Percentiles rank a stretch among this genome's conserved stretches.
phyloP scores from a whole-genome alignment of 2,329 filamentous ascomycete genomes.

The Raffaelea deltoideospora region DNA sequence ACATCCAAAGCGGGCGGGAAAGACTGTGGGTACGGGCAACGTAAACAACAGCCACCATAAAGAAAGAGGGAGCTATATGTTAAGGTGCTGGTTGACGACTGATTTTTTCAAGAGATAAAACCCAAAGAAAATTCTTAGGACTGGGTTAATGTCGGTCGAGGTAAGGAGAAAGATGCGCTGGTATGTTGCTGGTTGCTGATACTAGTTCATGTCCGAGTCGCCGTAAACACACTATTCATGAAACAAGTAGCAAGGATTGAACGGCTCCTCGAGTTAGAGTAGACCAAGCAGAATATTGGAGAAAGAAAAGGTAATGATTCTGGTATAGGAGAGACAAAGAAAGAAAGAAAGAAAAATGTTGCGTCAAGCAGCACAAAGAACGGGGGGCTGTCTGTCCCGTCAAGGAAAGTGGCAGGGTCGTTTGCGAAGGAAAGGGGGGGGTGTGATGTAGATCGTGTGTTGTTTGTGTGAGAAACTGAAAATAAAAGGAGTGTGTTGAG shows the following conservation, averaged over 20 bases:
- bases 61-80: too few relatives aligned
- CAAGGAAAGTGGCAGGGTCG: too few relatives aligned
- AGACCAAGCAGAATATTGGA: constrained; percentile 1
- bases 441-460: not conserved
- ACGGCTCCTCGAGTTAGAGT: constrained; percentile 16
- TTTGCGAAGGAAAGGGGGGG: constrained; percentile 19
- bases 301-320: constrained; percentile 6
- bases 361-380: not conserved
- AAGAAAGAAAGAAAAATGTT: constrained; percentile 1
- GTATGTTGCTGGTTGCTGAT: not conserved
- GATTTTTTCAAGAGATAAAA: too few relatives aligned
- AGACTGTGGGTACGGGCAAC: too few relatives aligned
- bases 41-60: too few relatives aligned
- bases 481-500: constrained; percentile 27
- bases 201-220: not conserved
- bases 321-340: constrained; percentile 1
- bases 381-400: not conserved
- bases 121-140: too few relatives aligned
- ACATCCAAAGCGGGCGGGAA: too few relatives aligned
- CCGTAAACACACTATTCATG: constrained; percentile 8
- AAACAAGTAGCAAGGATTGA: constrained; percentile 19
- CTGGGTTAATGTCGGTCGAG: too few relatives aligned
- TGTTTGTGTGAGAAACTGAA: constrained; percentile 2
- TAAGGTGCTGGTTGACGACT: too few relatives aligned
- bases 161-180: not conserved